A percentile compares a stretch with the other conserved stretches of the same genome.
Conservation (phyloP, 202 grass and related monocot species). For the Schoenoplectus triqueter region DNA sequence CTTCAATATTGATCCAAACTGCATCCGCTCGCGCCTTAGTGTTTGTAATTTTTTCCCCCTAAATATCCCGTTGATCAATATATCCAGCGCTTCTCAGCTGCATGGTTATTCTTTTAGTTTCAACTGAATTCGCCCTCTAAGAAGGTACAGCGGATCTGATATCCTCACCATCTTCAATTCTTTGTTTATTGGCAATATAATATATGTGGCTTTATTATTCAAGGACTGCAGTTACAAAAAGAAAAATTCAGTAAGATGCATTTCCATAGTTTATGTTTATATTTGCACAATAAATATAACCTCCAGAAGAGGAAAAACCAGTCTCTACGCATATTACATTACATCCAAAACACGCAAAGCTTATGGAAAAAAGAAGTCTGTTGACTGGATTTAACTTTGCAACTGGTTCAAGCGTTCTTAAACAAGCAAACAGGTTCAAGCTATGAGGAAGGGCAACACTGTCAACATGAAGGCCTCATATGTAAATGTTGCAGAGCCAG, state of each 20-base stretch:
- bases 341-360: slow-evolving; percentile 15
- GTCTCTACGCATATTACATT: slow-evolving; percentile 22
- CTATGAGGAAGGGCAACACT: slow-evolving; percentile 85
- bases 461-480: slow-evolving; percentile 95
- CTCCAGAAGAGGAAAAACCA: not conserved
- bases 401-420: slow-evolving; percentile 11
- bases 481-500: slow-evolving; percentile 80
- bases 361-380: not conserved
- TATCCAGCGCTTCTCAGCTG: not conserved
- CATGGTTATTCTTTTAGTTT: too few species aligned
- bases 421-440: slow-evolving; percentile 41
- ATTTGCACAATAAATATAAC: slow-evolving; percentile 14
- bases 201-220: not conserved
- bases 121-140: too few species aligned
- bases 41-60: too few species aligned
- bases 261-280: slow-evolving; percentile 8
- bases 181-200: not conserved
- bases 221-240: not conserved
- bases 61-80: not conserved
- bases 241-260: not conserved
- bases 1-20: not conserved
- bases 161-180: not conserved
- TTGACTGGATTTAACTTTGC: not conserved
- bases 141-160: not conserved
- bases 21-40: not conserved